Evolutionary conservation across 495 filamentous ascomycete species (phyloP).

Genomic region (Neurospora hispaniola): DNA sequence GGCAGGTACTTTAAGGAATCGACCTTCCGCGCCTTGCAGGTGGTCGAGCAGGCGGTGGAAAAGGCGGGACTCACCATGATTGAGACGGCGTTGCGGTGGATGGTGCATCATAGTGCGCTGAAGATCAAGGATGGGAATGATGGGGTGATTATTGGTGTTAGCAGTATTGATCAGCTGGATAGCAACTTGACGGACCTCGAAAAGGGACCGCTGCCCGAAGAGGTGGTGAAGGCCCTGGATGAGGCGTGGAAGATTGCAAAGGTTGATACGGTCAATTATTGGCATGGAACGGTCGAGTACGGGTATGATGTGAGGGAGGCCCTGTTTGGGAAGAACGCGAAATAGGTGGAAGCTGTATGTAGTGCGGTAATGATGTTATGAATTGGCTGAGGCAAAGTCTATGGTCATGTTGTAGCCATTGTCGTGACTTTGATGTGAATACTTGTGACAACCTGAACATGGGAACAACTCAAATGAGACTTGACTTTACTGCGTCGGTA

Average conservation of each 20-base stretch:
- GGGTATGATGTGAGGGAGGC: constrained; percentile 60
- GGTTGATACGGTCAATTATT: constrained; percentile 58
- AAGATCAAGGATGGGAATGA: constrained; percentile 67
- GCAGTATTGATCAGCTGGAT: constrained; percentile 61
- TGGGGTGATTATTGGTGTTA: constrained; percentile 73
- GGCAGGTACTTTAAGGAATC: constrained; percentile 70
- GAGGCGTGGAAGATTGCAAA: constrained; percentile 63
- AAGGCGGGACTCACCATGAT: constrained; percentile 69
- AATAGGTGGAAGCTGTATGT: constrained; percentile 9
- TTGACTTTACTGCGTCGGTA: not conserved
- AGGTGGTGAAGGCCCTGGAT: constrained; percentile 70
- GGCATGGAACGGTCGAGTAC: constrained; percentile 69
- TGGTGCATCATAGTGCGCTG: constrained; percentile 65
- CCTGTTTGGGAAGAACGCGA: constrained; percentile 40
- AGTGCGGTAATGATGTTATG: not conserved
- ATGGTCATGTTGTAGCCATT: not conserved
- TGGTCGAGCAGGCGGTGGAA: constrained; percentile 62
- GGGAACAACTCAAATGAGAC: not conserved
- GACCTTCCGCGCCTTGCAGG: constrained; percentile 63
- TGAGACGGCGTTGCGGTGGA: constrained; percentile 79
- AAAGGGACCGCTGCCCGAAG: constrained; percentile 80
- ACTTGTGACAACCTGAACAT: not conserved
- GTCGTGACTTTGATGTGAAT: not conserved
- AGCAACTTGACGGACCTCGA: constrained; percentile 66
- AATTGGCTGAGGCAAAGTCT: not conserved